These are phyloP conservation scores for Trypethelium eluteriae DNA, from an alignment of 495 filamentous ascomycete genomes.

Conservation along the genomic window DNA sequence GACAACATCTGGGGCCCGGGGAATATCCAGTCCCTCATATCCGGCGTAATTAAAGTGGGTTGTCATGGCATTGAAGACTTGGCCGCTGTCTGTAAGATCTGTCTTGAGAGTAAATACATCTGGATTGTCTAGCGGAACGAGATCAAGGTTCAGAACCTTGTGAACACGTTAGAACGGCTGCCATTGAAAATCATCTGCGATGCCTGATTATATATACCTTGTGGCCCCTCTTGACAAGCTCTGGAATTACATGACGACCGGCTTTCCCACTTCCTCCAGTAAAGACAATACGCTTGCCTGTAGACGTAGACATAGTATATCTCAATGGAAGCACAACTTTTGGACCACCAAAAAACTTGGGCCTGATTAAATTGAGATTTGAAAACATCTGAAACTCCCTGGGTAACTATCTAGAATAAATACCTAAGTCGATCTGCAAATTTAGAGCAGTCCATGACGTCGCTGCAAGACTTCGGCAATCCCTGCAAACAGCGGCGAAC, in stretches of 20 bases:
- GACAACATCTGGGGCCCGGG: constrained; percentile 48
- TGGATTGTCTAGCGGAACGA: constrained; percentile 40
- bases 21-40: constrained; percentile 38
- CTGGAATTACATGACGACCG: constrained; percentile 49
- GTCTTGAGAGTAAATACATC: constrained; percentile 51
- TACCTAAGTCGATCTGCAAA: background rate
- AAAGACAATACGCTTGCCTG: constrained; percentile 45
- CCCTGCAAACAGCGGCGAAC: background rate
- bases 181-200: background rate
- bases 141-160: constrained; percentile 50
- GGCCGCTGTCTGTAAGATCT: constrained; percentile 51
- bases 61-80: constrained; percentile 52
- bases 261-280: constrained; percentile 55
- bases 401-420: background rate
- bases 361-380: no score
- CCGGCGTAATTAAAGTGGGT: constrained; percentile 49
- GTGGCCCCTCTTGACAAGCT: constrained; percentile 44
- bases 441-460: constrained; percentile 1
- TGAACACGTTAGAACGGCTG: background rate
- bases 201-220: constrained; percentile 35
- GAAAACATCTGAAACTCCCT: background rate
- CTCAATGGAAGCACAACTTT: background rate
- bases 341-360: no score
- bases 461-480: background rate
- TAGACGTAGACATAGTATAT: constrained; percentile 24